Evolutionary conservation across 805 yeast genomes (phyloP).

Genomic region (Blastobotrys mokoenaii): DNA sequence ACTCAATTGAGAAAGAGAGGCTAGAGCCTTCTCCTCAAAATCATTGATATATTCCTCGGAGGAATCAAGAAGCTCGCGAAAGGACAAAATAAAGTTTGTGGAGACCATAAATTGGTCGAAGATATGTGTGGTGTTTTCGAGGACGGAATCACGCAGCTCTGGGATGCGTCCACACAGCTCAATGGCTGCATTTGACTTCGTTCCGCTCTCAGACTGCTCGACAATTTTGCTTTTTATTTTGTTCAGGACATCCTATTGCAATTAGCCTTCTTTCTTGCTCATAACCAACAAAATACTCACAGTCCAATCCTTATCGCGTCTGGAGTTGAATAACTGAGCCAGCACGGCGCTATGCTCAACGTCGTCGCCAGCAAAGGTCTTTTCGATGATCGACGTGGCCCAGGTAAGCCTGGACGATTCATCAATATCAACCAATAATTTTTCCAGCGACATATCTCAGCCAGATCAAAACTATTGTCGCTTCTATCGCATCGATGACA

Average conservation of each 20-base stretch:
- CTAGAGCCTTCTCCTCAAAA: not conserved
- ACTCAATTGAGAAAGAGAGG: not conserved
- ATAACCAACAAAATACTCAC: not conserved
- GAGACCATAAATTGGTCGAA: not conserved
- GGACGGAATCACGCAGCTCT: not conserved
- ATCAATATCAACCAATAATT: not conserved
- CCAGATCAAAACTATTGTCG: too few species aligned
- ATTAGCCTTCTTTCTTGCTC: not conserved
- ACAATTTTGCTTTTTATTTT: not conserved
- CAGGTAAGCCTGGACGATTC: not conserved
- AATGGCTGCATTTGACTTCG: not conserved
- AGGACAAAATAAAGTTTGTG: not conserved
- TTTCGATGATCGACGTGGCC: not conserved
- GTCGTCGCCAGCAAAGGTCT: not conserved
- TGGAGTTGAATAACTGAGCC: constrained; percentile 1
- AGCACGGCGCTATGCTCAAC: not conserved
- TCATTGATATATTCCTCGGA: not conserved
- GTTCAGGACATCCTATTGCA: not conserved
- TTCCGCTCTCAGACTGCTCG: not conserved
- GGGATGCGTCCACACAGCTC: not conserved
- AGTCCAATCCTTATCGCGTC: not conserved
- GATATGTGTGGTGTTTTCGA: not conserved
- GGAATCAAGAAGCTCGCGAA: not conserved
- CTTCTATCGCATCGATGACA: too few species aligned
- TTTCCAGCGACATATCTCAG: not conserved